phyloP scores from a whole-genome alignment of 805 yeast species.

The Starmerella bacillaris region DNA sequence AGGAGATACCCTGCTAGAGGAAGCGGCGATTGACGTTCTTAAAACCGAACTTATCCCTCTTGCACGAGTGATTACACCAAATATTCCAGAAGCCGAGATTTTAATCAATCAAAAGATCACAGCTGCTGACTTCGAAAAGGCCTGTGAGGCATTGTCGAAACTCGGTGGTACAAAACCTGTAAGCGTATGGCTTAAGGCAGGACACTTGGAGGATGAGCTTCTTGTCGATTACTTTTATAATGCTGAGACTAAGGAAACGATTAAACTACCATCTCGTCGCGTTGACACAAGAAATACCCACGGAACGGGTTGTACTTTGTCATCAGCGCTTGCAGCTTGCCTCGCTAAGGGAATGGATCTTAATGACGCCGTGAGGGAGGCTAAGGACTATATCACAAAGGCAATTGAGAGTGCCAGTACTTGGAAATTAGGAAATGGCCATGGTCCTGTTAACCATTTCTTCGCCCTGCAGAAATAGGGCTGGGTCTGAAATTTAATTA shows the following conservation, averaged over 20 bases:
- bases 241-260: conserved; percentile 30
- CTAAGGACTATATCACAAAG: conserved; percentile 47
- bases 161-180: conserved; percentile 6
- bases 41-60: conserved; percentile 31
- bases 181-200: conserved; percentile 55
- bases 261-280: conserved; percentile 33
- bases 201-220: conserved; percentile 34
- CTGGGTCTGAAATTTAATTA: neutral
- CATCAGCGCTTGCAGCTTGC: conserved; percentile 64
- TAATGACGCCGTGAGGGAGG: conserved; percentile 33
- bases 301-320: conserved; percentile 82
- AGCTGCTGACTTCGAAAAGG: conserved; percentile 10
- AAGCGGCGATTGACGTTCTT: conserved; percentile 29
- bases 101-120: conserved; percentile 9
- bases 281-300: conserved; percentile 41
- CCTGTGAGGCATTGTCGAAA: conserved; percentile 16
- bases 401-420: conserved; percentile 35
- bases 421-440: conserved; percentile 28
- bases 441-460: conserved; percentile 65
- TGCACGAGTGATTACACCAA: conserved; percentile 58
- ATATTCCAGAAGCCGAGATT: conserved; percentile 42
- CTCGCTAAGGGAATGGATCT: conserved; percentile 39
- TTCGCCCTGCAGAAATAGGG: conserved; percentile 16
- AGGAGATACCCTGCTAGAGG: conserved; percentile 41
- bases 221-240: conserved; percentile 14